Evolutionary conservation across 768 basidiomycete genomes (phyloP).

Genomic region (Tephrocybe sp.): DNA sequence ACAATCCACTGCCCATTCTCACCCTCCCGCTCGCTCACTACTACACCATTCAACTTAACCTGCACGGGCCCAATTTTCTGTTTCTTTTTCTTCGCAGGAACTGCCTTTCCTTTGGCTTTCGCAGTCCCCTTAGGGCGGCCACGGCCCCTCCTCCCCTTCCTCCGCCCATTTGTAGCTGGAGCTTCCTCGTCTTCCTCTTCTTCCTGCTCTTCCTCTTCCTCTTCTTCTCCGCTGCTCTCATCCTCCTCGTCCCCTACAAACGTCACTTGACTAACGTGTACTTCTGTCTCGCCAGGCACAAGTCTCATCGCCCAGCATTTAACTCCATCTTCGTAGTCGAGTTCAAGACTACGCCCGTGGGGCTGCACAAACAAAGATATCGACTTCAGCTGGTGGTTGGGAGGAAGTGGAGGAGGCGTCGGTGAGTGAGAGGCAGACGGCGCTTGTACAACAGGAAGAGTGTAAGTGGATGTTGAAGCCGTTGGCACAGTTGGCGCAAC

Average conservation of each 20-base stretch:
- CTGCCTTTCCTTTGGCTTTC: constrained; percentile 30
- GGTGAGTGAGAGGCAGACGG: constrained; percentile 39
- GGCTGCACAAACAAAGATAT: constrained; percentile 61
- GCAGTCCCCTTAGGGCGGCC: constrained; percentile 28
- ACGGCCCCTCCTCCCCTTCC: constrained; percentile 39
- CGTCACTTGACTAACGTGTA: constrained; percentile 53
- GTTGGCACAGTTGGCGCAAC: constrained; percentile 22
- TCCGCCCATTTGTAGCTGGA: constrained; percentile 41
- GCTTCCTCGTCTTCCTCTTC: constrained; percentile 45
- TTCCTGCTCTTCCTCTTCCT: constrained; percentile 44
- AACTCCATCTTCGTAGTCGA: constrained; percentile 73
- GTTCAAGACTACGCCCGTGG: constrained; percentile 50
- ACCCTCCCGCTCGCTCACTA: constrained; percentile 45
- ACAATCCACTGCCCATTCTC: constrained; percentile 61
- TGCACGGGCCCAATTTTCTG: constrained; percentile 58
- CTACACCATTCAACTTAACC: constrained; percentile 61
- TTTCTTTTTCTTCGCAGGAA: constrained; percentile 40
- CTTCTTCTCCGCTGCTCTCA: constrained; percentile 57
- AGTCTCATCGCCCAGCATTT: constrained; percentile 72
- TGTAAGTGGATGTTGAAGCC: constrained; percentile 20
- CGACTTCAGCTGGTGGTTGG: constrained; percentile 49
- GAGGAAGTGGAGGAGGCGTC: constrained; percentile 34
- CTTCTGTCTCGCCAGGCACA: constrained; percentile 50
- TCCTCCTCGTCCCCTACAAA: constrained; percentile 61
- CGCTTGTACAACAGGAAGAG: constrained; percentile 23